Evolutionary conservation across 306 rosid species (phyloP).

Genomic region (Pachyrhizus erosus): DNA sequence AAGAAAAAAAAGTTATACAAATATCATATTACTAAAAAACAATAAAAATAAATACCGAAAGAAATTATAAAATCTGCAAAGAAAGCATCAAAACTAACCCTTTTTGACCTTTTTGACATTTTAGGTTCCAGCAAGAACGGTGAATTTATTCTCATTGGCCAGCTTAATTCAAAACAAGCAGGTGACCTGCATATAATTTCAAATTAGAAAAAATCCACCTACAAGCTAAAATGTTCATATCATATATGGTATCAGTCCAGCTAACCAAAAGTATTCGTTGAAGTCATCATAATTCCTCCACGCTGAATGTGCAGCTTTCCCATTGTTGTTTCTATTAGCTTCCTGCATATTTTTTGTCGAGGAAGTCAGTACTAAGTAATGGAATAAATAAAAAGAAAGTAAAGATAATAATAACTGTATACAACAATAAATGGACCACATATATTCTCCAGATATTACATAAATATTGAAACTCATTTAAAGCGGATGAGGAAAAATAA

Average conservation of each 20-base stretch:
- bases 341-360: slow-evolving; percentile 59
- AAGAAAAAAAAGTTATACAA: background rate
- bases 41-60: background rate
- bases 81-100: slow-evolving; percentile 66
- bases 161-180: slow-evolving; percentile 82
- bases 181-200: slow-evolving; percentile 76
- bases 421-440: no score
- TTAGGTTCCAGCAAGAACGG: slow-evolving; percentile 66
- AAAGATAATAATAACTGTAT: background rate
- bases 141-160: slow-evolving; percentile 78
- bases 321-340: slow-evolving; percentile 69
- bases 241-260: slow-evolving; percentile 15
- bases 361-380: background rate
- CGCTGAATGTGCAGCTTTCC: slow-evolving; percentile 96
- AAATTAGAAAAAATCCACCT: slow-evolving; percentile 36
- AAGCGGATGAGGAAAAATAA: no score
- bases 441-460: no score
- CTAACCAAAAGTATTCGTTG: slow-evolving; percentile 97
- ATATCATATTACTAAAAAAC: background rate
- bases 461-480: no score
- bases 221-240: slow-evolving; percentile 8
- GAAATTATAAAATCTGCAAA: background rate
- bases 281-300: slow-evolving; percentile 99
- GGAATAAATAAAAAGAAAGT: background rate
- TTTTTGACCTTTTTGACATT: slow-evolving; percentile 48